These are phyloP conservation scores for Heterobasidion parviporum DNA, from an alignment of 1,284 basidiomycete species.

Conservation along the genomic window DNA sequence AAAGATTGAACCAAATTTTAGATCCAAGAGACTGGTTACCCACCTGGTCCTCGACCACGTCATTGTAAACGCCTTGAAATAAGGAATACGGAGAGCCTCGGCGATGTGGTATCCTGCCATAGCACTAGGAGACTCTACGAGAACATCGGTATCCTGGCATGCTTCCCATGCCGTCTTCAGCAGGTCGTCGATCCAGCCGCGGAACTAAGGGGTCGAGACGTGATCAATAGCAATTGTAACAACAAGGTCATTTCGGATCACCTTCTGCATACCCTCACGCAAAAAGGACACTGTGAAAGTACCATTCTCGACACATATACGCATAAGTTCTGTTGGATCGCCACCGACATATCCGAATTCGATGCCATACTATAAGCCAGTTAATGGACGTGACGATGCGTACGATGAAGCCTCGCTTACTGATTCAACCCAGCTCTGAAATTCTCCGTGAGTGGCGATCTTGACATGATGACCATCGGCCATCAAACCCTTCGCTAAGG, in stretches of 20 bases:
- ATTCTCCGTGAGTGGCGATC: slow-evolving; percentile 93
- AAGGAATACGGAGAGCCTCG: slow-evolving; percentile 88
- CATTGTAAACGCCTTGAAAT: slow-evolving; percentile 90
- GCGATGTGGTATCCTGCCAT: slow-evolving; percentile 99
- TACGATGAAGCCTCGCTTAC: slow-evolving; percentile 34
- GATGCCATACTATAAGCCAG: slow-evolving; percentile 66
- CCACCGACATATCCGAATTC: slow-evolving; percentile 92
- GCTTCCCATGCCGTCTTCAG: slow-evolving; percentile 92
- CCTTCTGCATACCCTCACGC: slow-evolving; percentile 85
- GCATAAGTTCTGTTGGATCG: slow-evolving; percentile 93
- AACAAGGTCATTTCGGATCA: slow-evolving; percentile 18
- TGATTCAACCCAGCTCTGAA: slow-evolving; percentile 90
- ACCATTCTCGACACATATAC: slow-evolving; percentile 93
- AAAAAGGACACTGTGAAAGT: slow-evolving; percentile 94
- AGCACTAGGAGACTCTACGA: slow-evolving; percentile 92
- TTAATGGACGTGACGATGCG: slow-evolving; percentile 3
- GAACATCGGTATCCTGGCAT: slow-evolving; percentile 88
- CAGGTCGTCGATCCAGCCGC: slow-evolving; percentile 95
- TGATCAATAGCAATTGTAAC: background rate
- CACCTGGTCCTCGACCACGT: slow-evolving; percentile 73
- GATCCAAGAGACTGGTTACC: slow-evolving; percentile 2
- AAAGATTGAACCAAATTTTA: slow-evolving; percentile 7
- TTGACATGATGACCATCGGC: slow-evolving; percentile 80
- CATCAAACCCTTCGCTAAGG: slow-evolving; percentile 87
- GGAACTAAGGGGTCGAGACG: slow-evolving; percentile 53